phyloP scores from a whole-genome alignment of 2,329 filamentous ascomycete genomes.

The Corinectria fuckeliana region DNA sequence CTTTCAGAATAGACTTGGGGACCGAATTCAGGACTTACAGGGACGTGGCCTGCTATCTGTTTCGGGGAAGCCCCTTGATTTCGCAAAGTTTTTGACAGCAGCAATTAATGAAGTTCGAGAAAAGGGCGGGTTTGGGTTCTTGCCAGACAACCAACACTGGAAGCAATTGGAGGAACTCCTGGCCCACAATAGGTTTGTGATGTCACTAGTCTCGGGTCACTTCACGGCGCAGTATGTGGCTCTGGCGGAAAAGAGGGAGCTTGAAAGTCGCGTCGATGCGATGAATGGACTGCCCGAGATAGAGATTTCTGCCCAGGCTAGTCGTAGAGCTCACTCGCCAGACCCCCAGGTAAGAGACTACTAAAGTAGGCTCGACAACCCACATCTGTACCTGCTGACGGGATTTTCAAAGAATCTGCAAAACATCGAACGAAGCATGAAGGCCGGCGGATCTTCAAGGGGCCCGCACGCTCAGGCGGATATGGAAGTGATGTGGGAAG shows the following conservation, averaged over 20 bases:
- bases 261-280: conserved; percentile 35
- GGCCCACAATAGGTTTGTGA: conserved; percentile 40
- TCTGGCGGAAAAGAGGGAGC: conserved; percentile 29
- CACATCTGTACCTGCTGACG: conserved; percentile 9
- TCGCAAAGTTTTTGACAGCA: conserved; percentile 31
- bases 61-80: not conserved
- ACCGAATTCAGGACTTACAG: conserved; percentile 22
- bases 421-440: conserved; percentile 37
- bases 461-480: conserved; percentile 37
- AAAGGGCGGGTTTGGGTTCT: conserved; percentile 35
- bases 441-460: conserved; percentile 12
- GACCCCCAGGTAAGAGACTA: conserved; percentile 44
- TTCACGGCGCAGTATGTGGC: conserved; percentile 40
- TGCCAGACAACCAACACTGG: conserved; percentile 46
- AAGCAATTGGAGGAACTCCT: conserved; percentile 39
- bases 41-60: conserved; percentile 8
- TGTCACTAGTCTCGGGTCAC: conserved; percentile 37
- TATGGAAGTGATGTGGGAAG: conserved; percentile 43
- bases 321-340: conserved; percentile 23
- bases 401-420: conserved; percentile 40
- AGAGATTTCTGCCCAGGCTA: conserved; percentile 36
- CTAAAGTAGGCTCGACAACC: not conserved
- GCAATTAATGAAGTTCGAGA: conserved; percentile 37
- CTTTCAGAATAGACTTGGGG: conserved; percentile 33
- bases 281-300: conserved; percentile 36